A percentile compares a stretch with the other conserved stretches of the same genome.
These are phyloP conservation scores for Psophocarpus tetragonolobus DNA, from an alignment of 306 rosid genomes.

Conservation along the genomic window DNA sequence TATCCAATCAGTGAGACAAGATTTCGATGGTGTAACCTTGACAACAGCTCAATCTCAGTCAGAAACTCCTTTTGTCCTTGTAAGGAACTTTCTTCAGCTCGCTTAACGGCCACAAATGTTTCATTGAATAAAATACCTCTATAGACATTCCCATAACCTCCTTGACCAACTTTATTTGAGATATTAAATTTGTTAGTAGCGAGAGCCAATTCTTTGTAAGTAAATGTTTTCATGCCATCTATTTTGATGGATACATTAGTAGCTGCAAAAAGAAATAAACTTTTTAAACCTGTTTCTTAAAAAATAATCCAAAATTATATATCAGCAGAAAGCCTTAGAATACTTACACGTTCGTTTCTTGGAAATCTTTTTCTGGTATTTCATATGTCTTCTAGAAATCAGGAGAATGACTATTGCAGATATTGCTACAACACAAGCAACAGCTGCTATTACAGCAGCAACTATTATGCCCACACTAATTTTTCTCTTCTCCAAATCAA, in stretches of 20 bases:
- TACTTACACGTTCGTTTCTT: slow-evolving; percentile 63
- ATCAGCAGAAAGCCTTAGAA: slow-evolving; percentile 11
- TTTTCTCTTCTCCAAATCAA: slow-evolving; percentile 20
- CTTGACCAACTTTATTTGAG: slow-evolving; percentile 72
- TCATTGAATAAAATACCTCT: slow-evolving; percentile 69
- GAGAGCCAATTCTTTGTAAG: slow-evolving; percentile 64
- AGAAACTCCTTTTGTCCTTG: slow-evolving; percentile 92
- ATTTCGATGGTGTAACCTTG: slow-evolving; percentile 91
- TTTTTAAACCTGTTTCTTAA: slow-evolving; percentile 24
- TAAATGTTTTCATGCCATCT: slow-evolving; percentile 76
- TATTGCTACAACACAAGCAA: slow-evolving; percentile 43
- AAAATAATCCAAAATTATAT: slow-evolving; percentile 5
- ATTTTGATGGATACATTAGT: slow-evolving; percentile 58
- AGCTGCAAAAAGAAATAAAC: slow-evolving; percentile 53
- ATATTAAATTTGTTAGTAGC: slow-evolving; percentile 71
- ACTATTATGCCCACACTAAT: slow-evolving; percentile 44
- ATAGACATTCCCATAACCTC: slow-evolving; percentile 97
- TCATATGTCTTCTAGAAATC: slow-evolving; percentile 41
- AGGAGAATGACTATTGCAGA: slow-evolving; percentile 52
- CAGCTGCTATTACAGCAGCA: slow-evolving; percentile 51
- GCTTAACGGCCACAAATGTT: slow-evolving; percentile 72
- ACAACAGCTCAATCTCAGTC: slow-evolving; percentile 87
- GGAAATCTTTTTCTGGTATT: slow-evolving; percentile 41
- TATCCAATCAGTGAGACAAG: slow-evolving; percentile 80
- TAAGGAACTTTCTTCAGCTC: slow-evolving; percentile 84